Percentiles rank a stretch among this genome's conserved stretches.
phyloP scores from a whole-genome alignment of 2,329 filamentous ascomycete species.

The Diaporthe amygdali region DNA sequence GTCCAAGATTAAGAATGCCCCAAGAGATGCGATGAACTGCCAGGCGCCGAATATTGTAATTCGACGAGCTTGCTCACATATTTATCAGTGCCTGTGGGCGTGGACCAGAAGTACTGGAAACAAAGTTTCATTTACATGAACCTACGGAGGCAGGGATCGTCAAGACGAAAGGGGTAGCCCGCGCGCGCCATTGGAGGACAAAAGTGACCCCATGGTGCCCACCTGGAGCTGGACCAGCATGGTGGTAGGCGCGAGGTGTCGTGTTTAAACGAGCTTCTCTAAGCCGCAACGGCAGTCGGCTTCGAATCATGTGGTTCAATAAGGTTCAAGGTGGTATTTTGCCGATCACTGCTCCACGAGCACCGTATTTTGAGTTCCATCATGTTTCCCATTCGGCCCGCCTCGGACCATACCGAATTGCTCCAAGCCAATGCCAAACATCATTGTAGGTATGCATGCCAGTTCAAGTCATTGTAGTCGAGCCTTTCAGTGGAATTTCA shows the following conservation, averaged over 20 bases:
- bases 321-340: neutral
- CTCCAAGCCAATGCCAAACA: neutral
- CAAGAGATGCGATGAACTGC: neutral
- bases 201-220: neutral
- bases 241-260: neutral
- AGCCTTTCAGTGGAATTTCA: neutral
- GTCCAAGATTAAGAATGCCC: neutral
- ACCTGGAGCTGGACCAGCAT: neutral
- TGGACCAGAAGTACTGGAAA: conserved; percentile 7
- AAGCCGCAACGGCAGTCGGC: neutral
- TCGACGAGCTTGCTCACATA: neutral
- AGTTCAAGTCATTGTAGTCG: neutral
- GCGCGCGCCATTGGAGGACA: conserved; percentile 12
- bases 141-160: conserved; percentile 1
- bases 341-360: neutral
- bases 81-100: neutral
- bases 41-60: neutral
- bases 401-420: conserved; percentile 7
- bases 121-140: conserved; percentile 10
- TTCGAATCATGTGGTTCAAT: neutral
- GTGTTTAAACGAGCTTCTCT: neutral
- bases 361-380: neutral
- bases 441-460: neutral
- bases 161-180: neutral
- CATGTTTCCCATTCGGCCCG: neutral